Evolutionary conservation across 2,329 filamentous ascomycete species (phyloP).

Genomic region (Xylariaceae sp.): DNA sequence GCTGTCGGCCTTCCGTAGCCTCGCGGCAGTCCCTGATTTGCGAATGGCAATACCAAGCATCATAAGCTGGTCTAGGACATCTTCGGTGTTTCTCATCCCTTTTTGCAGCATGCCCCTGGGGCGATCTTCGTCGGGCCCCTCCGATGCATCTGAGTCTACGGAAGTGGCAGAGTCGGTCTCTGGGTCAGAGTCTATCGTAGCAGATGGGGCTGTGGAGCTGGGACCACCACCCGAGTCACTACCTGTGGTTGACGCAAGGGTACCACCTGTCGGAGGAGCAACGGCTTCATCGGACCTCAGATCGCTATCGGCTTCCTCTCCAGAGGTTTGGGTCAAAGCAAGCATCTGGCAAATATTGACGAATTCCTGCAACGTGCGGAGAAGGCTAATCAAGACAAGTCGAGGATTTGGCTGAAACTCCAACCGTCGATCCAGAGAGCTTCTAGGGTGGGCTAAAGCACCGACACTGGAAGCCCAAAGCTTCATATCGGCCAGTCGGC

Average conservation of each 20-base stretch:
- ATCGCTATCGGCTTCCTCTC: too few relatives aligned
- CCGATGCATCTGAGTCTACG: too few relatives aligned
- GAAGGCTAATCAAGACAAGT: neutral
- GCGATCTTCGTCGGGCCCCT: too few relatives aligned
- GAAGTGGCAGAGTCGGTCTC: too few relatives aligned
- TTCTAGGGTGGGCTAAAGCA: neutral
- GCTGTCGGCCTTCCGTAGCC: neutral
- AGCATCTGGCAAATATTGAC: neutral
- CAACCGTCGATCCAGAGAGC: neutral
- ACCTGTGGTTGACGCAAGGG: too few relatives aligned
- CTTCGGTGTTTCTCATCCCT: neutral
- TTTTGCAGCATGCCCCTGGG: neutral
- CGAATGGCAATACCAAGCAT: neutral
- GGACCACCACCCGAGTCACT: too few relatives aligned
- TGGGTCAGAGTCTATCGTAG: too few relatives aligned
- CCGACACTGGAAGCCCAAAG: neutral
- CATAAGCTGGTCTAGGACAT: neutral
- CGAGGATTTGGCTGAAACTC: neutral
- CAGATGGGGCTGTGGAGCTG: too few relatives aligned
- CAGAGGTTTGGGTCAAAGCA: too few relatives aligned
- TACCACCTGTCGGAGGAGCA: too few relatives aligned
- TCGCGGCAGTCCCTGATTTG: neutral
- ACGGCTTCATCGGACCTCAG: too few relatives aligned
- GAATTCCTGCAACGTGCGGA: neutral
- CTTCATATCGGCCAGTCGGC: neutral